Evolutionary conservation across 176 grass and related monocot species (phyloP), one percentile per base, ranked within the genome.

Genomic region (Cocos nucifera): DNA sequence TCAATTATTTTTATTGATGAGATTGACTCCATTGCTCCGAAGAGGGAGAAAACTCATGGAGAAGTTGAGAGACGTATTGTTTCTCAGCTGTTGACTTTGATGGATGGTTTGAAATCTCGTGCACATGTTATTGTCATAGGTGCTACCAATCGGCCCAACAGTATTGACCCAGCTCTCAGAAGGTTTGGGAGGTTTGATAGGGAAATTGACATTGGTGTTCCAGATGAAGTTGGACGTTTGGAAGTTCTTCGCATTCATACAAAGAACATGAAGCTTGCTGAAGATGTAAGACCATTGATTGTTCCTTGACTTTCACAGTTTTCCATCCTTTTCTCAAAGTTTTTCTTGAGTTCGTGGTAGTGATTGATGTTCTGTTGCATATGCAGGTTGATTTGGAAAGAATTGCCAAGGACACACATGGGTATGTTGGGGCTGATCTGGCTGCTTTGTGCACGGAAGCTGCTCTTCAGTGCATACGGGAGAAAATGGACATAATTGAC

Each of bases 101-200:
- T 84, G 82, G 82, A 84, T 63, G 72, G 82, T 0, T 66, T 84
- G 64, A 67, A 63, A 0, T 35, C 66, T 20, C 76, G 76, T 24
- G 71, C 72, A 12, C 76, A 84, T 70, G 76, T 84, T 2, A 65
- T 79, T 16, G 76, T 79, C 15, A 79, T 85, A 54, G 76, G 76
- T 23, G 82, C 82, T 48, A 84, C 82, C 50, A 84, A 84, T 76
- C 71, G 76, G 20, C 76, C 82, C 49, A 84, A 72, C 61, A 84
- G 76, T 67, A 61, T 84, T 0, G 76, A 79, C 62, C 71, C 76
- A 4, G 76, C 81, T 14, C 66, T 84, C 17, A 72, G 71, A 5
- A 71, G 82, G 50, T 84, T 79, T 61, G 76, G 81, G 23, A 76
- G 76, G 50, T 84, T 84, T 61, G 81, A 84, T 61, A 54, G 56